Percentiles rank a stretch among this genome's conserved stretches.
These are phyloP conservation scores for Cymbidium sinense DNA, from an alignment of 106 monocot genomes.

Conservation along the genomic window DNA sequence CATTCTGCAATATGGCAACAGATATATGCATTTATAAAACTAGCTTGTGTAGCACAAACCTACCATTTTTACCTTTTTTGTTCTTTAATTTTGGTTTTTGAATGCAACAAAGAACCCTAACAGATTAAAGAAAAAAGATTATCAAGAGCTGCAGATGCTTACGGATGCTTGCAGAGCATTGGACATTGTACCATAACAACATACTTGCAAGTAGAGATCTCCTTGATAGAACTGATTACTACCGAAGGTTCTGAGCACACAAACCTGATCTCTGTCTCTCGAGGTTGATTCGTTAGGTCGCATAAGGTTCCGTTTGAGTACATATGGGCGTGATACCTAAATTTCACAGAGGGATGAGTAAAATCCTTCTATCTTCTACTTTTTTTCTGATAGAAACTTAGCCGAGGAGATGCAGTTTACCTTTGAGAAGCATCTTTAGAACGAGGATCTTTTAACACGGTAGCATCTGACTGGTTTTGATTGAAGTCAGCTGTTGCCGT, in stretches of 20 bases:
- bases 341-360: not conserved
- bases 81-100: too few species aligned
- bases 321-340: slow-evolving; percentile 75
- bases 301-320: slow-evolving; percentile 83
- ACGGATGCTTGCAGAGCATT: slow-evolving; percentile 84
- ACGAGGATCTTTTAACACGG: slow-evolving; percentile 68
- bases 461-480: slow-evolving; percentile 53
- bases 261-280: slow-evolving; percentile 81
- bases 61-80: too few species aligned
- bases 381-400: not conserved
- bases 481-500: slow-evolving; percentile 53
- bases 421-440: slow-evolving; percentile 79
- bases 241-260: slow-evolving; percentile 63
- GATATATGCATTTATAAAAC: not conserved
- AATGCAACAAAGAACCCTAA: not conserved
- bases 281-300: slow-evolving; percentile 70
- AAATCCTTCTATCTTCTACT: not conserved
- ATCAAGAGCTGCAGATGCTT: slow-evolving; percentile 14
- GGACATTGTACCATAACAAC: slow-evolving; percentile 62
- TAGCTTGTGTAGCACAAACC: not conserved
- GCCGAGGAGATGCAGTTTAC: slow-evolving; percentile 14
- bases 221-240: slow-evolving; percentile 72
- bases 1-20: slow-evolving; percentile 37
- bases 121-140: not conserved
- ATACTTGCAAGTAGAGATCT: slow-evolving; percentile 94